Conservation (phyloP, 164 flowering plant species). For the Berberis thunbergii region DNA sequence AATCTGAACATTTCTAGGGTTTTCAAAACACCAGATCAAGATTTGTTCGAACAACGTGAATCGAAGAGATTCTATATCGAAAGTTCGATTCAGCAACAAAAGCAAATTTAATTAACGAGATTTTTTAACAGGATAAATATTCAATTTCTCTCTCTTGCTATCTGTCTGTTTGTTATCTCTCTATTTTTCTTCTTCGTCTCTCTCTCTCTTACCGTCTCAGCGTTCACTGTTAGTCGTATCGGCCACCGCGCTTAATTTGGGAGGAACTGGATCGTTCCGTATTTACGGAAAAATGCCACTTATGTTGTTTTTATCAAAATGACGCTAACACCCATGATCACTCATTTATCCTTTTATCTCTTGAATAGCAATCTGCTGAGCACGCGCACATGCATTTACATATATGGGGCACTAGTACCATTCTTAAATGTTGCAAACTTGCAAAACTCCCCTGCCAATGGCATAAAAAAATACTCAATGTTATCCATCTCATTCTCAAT, state of each 20-base stretch:
- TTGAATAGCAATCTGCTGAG: no score
- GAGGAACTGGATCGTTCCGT: not conserved
- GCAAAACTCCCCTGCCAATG: no score
- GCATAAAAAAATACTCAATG: no score
- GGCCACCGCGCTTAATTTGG: constrained; percentile 8
- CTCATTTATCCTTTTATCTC: no score
- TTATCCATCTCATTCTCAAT: no score
- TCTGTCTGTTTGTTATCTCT: no score
- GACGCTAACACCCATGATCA: no score
- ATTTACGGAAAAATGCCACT: constrained; percentile 8
- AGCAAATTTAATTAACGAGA: not conserved
- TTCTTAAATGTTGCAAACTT: no score
- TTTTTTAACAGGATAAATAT: not conserved
- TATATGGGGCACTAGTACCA: no score
- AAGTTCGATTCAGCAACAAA: not conserved
- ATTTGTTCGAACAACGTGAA: no score
- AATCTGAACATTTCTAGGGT: constrained; percentile 19
- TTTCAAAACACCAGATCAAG: constrained; percentile 4
- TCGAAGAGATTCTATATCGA: not conserved
- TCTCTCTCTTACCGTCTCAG: not conserved
- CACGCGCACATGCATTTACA: no score
- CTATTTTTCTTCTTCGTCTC: constrained; percentile 6
- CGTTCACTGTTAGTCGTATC: constrained; percentile 9
- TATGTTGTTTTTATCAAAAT: not conserved
- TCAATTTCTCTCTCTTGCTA: not conserved